A percentile compares a stretch with the other conserved stretches of the same genome.
phyloP scores from a whole-genome alignment of 768 basidiomycete genomes.

The Podaxis carcinomalis region DNA sequence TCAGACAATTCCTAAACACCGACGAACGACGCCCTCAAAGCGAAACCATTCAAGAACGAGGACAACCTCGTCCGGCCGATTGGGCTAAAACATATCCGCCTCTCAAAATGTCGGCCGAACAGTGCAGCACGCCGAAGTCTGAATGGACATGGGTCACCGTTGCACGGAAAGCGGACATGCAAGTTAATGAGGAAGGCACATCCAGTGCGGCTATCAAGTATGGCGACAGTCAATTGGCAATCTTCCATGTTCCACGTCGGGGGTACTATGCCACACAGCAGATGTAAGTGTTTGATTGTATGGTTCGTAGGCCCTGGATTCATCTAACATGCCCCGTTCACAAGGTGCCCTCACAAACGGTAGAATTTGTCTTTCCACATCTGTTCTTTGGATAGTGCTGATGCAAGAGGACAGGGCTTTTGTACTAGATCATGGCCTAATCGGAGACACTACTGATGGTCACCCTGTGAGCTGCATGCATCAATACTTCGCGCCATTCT shows the following conservation, averaged over 20 bases:
- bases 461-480: constrained; percentile 36
- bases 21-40: constrained; percentile 37
- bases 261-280: constrained; percentile 69
- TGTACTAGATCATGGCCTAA: constrained; percentile 65
- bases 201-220: constrained; percentile 55
- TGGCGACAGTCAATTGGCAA: constrained; percentile 62
- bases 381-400: no score
- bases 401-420: constrained; percentile 35
- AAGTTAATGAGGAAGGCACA: constrained; percentile 38
- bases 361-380: no score
- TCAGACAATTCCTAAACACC: constrained; percentile 67
- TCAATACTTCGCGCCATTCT: no score
- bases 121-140: constrained; percentile 38
- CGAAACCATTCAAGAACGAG: constrained; percentile 56
- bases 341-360: constrained; percentile 38
- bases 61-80: constrained; percentile 60
- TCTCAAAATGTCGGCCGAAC: constrained; percentile 35
- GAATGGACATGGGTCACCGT: constrained; percentile 57
- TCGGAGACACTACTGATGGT: constrained; percentile 59
- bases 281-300: constrained; percentile 28
- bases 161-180: constrained; percentile 44
- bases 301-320: not conserved
- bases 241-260: constrained; percentile 57
- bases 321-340: not conserved
- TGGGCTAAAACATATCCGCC: constrained; percentile 59